A percentile compares a stretch with the other conserved stretches of the same genome.
phyloP scores from a whole-genome alignment of 805 yeast species.

The Wickerhamiella alocasiicola region DNA sequence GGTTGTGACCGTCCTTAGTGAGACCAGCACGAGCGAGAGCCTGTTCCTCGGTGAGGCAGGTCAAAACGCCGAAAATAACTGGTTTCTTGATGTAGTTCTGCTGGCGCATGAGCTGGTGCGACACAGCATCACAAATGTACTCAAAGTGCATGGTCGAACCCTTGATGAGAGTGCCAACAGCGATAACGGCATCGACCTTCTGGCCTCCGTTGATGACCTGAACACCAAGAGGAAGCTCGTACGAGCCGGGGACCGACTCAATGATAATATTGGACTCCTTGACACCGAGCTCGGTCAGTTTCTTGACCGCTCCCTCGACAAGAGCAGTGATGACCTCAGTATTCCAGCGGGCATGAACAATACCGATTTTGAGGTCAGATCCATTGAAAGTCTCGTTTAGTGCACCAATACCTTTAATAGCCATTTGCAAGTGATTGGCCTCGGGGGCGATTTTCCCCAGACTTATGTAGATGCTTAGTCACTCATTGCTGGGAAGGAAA shows the following conservation, averaged over 20 bases:
- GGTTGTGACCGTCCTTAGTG: conserved; percentile 68
- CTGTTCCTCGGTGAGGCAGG: conserved; percentile 88
- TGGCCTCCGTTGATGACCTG: conserved; percentile 26
- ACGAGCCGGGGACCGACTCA: conserved; percentile 89
- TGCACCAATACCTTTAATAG: conserved; percentile 64
- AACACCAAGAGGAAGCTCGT: conserved; percentile 81
- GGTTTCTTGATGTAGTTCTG: conserved; percentile 63
- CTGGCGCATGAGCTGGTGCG: conserved; percentile 71
- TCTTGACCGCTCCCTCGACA: conserved; percentile 60
- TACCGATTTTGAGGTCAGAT: conserved; percentile 52
- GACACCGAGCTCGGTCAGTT: conserved; percentile 55
- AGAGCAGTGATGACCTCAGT: conserved; percentile 59
- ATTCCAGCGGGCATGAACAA: conserved; percentile 97
- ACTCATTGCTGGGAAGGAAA: no score
- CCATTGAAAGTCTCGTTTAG: conserved; percentile 58
- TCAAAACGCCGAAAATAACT: conserved; percentile 84
- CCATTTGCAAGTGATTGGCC: conserved; percentile 12
- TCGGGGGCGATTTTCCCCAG: background rate
- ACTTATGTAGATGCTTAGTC: background rate
- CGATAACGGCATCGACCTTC: conserved; percentile 67
- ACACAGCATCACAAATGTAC: conserved; percentile 83
- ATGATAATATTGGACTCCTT: conserved; percentile 60
- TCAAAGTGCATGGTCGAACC: conserved; percentile 98
- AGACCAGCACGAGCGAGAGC: conserved; percentile 89
- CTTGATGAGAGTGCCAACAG: conserved; percentile 89